These are phyloP conservation scores for Chenopodium album DNA, from an alignment of 148 eudicot genomes.

Conservation along the genomic window DNA sequence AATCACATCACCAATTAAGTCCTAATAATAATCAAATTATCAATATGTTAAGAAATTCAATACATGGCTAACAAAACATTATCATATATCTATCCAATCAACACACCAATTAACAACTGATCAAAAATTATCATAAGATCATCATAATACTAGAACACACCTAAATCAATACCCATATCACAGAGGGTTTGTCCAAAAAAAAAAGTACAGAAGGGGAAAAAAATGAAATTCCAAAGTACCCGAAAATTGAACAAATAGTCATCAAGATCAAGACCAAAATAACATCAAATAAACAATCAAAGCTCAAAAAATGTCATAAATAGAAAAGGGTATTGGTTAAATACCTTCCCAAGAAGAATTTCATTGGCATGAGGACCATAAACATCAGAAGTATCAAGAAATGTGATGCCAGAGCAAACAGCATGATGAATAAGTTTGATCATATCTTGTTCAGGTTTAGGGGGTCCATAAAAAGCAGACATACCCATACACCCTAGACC, in stretches of 20 bases:
- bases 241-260: not conserved
- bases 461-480: slow-evolving; percentile 45
- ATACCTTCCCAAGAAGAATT: slow-evolving; percentile 40
- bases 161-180: not conserved
- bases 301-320: not conserved
- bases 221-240: not conserved
- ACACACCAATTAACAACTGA: not conserved
- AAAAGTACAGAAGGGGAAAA: too few species aligned
- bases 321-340: not conserved
- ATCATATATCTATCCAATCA: not conserved
- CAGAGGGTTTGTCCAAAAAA: too few species aligned
- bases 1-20: not conserved
- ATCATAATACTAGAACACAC: not conserved
- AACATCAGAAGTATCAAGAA: slow-evolving; percentile 49
- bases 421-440: slow-evolving; percentile 44
- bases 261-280: not conserved
- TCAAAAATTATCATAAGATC: not conserved
- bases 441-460: slow-evolving; percentile 54
- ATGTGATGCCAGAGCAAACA: slow-evolving; percentile 42
- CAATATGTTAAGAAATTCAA: not conserved
- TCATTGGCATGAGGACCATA: slow-evolving; percentile 54
- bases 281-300: not conserved
- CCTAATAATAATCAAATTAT: not conserved
- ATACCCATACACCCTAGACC: slow-evolving; percentile 56
- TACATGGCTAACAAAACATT: not conserved